Evolutionary conservation across 78 protist species (phyloP), one percentile per base, ranked within the genome.

Genomic region (Polysphondylium violaceum): DNA sequence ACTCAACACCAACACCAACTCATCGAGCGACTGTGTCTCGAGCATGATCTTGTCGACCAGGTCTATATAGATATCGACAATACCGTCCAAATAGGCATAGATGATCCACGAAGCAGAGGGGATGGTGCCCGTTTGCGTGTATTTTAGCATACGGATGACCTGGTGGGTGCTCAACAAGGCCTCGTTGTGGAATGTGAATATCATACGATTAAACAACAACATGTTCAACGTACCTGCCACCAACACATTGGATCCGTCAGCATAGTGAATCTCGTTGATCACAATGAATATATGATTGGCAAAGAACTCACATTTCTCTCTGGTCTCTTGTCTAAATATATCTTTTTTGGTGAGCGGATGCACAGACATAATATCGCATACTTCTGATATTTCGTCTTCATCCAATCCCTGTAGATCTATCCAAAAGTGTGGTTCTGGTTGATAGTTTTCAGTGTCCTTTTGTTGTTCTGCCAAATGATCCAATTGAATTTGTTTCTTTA

Each of bases 301-400:
- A 68, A 81, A 81, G 67, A 81, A 68, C 33, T 81, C 89, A 41
- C 89, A 81, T 27, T 81, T 81, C 68, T 81, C 89, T 68, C 89
- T 81, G 16, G 89, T 81, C 23, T 81, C 89, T 41, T 81, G 78
- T 56, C 61, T 44, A 40, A 68, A 67, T 3, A 81, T 81, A 81
- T 81, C 89, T 44, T 68, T 81, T 41, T 81, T 64, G 5, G 89
- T 81, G 9, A 81, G 55, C 33, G 77, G 59, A 81, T 81, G 89
- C 17, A 81, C 55, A 0, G 53, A 56, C 3, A 81, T 36, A 5
- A 81, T 4, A 50, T 44, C 58, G 44, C 89, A 81, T 5, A 81
- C 36, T 23, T 64, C 53, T 27, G 77, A 68, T 7, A 81, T 81
- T 16, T 81, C 89, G 0, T 19, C 2, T 19, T 68, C 63, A 0